Evolutionary conservation across 202 grass and related monocot genomes (phyloP).

Genomic region (Carex arenaria): DNA sequence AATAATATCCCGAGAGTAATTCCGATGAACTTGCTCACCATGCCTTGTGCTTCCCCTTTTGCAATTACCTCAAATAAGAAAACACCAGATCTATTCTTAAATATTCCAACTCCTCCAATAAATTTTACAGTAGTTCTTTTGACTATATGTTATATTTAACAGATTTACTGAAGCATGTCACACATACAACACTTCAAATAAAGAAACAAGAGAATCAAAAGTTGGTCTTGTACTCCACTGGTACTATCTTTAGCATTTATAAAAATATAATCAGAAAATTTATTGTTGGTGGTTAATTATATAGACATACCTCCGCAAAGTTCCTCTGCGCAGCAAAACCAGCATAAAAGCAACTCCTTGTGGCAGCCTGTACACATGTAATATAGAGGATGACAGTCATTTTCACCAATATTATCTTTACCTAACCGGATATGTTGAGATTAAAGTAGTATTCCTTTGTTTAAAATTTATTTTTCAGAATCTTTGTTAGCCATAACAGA

Average conservation of each 20-base stretch:
- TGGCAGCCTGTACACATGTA: constrained; percentile 54
- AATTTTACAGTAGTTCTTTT: background rate
- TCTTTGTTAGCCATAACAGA: background rate
- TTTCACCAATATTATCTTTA: background rate
- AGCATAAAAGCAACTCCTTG: constrained; percentile 94
- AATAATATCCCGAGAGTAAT: constrained; percentile 83
- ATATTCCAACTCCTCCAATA: background rate
- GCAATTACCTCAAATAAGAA: constrained; percentile 65
- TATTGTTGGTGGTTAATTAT: background rate
- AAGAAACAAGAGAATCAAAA: background rate
- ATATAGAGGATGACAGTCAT: background rate
- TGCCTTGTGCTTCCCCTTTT: constrained; percentile 98
- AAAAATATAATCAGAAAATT: background rate
- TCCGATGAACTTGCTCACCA: constrained; percentile 95
- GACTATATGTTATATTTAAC: background rate
- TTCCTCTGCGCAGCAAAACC: constrained; percentile 93
- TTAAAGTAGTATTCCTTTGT: background rate
- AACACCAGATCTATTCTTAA: constrained; percentile 21
- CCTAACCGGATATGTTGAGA: background rate
- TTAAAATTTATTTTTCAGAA: background rate
- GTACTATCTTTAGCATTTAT: background rate
- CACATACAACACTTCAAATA: background rate
- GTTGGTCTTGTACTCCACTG: background rate
- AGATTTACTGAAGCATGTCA: background rate
- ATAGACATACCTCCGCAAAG: constrained; percentile 74